Conservation (phyloP, 805 yeast species). For the Tetrapisispora phaffii region DNA sequence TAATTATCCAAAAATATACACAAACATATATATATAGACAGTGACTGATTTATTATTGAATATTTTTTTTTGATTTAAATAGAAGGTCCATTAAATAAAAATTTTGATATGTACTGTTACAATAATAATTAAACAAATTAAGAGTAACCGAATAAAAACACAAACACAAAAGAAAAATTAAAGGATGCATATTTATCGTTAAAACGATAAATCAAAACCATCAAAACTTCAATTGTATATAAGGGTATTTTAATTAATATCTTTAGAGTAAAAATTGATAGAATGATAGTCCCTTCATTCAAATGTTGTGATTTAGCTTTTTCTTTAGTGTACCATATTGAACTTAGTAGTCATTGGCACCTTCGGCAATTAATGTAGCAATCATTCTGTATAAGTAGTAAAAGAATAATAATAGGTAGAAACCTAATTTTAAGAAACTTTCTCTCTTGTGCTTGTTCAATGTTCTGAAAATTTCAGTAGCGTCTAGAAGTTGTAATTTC, state of each 20-base stretch:
- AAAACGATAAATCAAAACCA: background rate
- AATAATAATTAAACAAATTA: no score
- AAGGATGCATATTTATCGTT: background rate
- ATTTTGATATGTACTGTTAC: background rate
- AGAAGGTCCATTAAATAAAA: no score
- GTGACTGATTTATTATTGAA: background rate
- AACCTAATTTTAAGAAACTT: slow-evolving; percentile 80
- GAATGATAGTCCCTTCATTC: background rate
- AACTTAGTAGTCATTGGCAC: slow-evolving; percentile 3
- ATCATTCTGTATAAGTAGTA: slow-evolving; percentile 93
- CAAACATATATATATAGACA: no score
- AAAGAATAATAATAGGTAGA: slow-evolving; percentile 87
- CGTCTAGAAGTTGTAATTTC: slow-evolving; percentile 82
- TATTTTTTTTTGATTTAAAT: no score
- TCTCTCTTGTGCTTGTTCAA: slow-evolving; percentile 88
- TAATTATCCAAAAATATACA: no score
- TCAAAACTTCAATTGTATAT: background rate
- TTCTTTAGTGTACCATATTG: background rate
- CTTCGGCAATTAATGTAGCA: slow-evolving; percentile 74
- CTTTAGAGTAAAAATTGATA: background rate
- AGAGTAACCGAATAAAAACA: background rate
- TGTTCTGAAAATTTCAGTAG: slow-evolving; percentile 95
- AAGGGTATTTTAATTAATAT: no score
- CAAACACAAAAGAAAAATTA: no score
- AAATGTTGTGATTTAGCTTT: background rate